Conservation (phyloP, 257 asterid species). For the Nicotiana noctiflora region DNA sequence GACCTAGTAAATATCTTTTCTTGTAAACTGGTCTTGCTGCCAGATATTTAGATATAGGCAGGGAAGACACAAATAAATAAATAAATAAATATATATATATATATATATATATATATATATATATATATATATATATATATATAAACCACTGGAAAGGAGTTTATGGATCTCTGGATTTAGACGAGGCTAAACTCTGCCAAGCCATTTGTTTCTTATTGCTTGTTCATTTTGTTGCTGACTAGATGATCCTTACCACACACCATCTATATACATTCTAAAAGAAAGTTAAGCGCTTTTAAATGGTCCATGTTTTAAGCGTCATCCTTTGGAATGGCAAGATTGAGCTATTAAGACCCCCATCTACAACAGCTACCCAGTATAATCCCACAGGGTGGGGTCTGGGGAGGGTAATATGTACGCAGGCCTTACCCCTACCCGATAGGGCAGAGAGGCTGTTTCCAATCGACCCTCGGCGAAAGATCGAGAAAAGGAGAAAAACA, state of each 20-base stretch:
- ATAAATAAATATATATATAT: too few relatives aligned
- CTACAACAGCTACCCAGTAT: too few relatives aligned
- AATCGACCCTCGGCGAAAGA: too few relatives aligned
- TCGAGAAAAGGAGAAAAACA: too few relatives aligned
- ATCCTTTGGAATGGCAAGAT: not conserved
- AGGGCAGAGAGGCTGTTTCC: too few relatives aligned
- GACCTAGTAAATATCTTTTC: not conserved
- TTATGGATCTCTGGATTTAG: not conserved
- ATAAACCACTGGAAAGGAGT: not conserved
- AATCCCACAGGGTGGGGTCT: too few relatives aligned
- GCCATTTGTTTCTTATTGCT: not conserved
- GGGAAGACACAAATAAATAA: not conserved
- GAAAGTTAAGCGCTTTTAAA: not conserved
- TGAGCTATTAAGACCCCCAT: not conserved
- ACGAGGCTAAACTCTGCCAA: not conserved
- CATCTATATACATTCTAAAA: not conserved
- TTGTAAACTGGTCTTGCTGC: not conserved
- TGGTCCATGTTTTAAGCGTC: not conserved
- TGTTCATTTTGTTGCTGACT: constrained; percentile 1
- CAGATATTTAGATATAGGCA: not conserved
- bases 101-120: too few relatives aligned
- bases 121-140: too few relatives aligned
- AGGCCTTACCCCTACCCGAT: too few relatives aligned
- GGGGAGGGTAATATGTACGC: too few relatives aligned
- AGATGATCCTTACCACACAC: not conserved